Percentiles rank a stretch among this genome's conserved stretches.
Conservation (phyloP, 768 basidiomycete species). For the Hortiboletus campestris region DNA sequence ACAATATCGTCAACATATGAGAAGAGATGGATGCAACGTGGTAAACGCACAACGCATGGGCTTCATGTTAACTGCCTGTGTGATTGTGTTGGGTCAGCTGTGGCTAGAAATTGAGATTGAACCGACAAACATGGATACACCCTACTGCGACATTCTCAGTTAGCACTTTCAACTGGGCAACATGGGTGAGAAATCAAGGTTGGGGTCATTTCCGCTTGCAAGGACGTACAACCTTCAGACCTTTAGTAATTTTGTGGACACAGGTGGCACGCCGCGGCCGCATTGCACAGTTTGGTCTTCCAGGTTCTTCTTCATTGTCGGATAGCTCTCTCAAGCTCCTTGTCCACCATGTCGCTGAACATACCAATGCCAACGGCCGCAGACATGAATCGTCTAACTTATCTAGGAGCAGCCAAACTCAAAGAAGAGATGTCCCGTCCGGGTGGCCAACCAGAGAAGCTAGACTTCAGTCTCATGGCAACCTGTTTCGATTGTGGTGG, state of each 20-base stretch:
- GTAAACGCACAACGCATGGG: conserved; percentile 45
- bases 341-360: conserved; percentile 17
- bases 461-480: conserved; percentile 27
- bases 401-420: conserved; percentile 28
- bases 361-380: conserved; percentile 22
- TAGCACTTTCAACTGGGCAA: conserved; percentile 9
- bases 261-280: too few species aligned
- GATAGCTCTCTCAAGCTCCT: not conserved
- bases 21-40: not conserved
- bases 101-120: not conserved
- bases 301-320: not conserved
- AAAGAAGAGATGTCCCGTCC: conserved; percentile 28
- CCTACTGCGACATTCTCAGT: conserved; percentile 25
- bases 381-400: conserved; percentile 29
- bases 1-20: not conserved
- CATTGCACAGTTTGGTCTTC: not conserved
- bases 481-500: conserved; percentile 24
- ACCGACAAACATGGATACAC: conserved; percentile 27
- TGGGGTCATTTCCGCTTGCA: conserved; percentile 9
- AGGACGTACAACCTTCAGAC: not conserved
- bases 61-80: conserved; percentile 58
- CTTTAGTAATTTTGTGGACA: not conserved
- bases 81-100: not conserved
- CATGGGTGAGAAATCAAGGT: conserved; percentile 12
- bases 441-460: conserved; percentile 27